A percentile compares a stretch with the other conserved stretches of the same genome.
Evolutionary conservation across 2,329 filamentous ascomycete genomes (phyloP).

Genomic region (Aspergillus proliferans): DNA sequence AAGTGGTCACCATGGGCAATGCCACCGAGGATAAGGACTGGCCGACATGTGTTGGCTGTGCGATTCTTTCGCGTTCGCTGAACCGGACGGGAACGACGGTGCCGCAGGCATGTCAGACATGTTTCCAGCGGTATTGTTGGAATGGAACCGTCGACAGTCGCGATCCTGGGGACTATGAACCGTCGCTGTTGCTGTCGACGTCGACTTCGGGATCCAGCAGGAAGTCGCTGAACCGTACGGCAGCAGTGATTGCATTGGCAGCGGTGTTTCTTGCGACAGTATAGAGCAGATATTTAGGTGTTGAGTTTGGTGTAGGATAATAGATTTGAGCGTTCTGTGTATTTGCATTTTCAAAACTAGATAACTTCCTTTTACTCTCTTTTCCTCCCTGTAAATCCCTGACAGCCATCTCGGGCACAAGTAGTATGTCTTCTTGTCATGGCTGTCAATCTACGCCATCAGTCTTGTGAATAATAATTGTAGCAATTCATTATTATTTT

Average conservation of each 20-base stretch:
- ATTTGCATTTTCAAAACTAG: no score
- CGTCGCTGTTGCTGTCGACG: conserved; percentile 3
- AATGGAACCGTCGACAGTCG: conserved; percentile 60
- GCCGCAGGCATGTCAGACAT: conserved; percentile 65
- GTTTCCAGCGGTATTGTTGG: conserved; percentile 88
- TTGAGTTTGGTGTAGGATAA: no score
- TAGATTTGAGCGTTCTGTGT: no score
- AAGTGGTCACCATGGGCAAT: conserved; percentile 78
- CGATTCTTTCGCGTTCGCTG: conserved; percentile 71
- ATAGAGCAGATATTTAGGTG: no score
- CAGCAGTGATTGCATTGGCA: conserved; percentile 1
- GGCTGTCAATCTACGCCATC: no score
- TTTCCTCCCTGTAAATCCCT: no score
- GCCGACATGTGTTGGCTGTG: conserved; percentile 81
- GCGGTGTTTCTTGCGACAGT: conserved; percentile 2
- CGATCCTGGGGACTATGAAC: conserved; percentile 12
- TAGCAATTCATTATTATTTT: no score
- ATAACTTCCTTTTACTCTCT: no score
- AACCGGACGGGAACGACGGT: conserved; percentile 62
- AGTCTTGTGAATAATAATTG: no score
- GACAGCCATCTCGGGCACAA: no score
- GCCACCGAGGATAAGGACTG: conserved; percentile 66
- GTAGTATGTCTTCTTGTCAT: no score
- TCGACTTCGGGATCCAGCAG: conserved; percentile 2
- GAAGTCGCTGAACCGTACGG: conserved; percentile 1